Base-by-base conservation (phyloP, 768 basidiomycete species). In the Rhizopogon vesiculosus region DNA sequence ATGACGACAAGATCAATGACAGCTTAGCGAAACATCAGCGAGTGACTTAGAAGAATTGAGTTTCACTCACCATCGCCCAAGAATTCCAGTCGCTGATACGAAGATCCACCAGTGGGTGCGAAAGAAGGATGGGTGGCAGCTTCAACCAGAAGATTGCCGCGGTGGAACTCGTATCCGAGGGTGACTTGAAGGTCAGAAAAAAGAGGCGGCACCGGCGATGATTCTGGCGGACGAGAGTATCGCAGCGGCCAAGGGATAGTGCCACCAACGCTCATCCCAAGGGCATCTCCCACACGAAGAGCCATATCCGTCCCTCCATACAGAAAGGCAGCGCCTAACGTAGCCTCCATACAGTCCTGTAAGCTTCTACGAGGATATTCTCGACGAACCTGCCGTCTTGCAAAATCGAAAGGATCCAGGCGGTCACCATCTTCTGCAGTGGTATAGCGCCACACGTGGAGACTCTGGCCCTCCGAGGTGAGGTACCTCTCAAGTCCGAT, bases 111-210 rank as follows among this genome's bases (percentile, higher is more conserved):
- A 1, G 72, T 71, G 4, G 70, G 66, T 9, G 78, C 74, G 61
- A 89, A 89, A 0, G 90, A 91, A 0, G 92, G 88, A 65, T 96
- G 93, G 0, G 90, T 92, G n/a, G 93, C 70, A 8, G 92, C 91
- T 70, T 93, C 86, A 7, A 88, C 63, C 2, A 95, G 70, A 15
- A 91, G 68, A 46, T 78, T 74, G n/a, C 80, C 78, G 18, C 78
- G 74, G 54, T 77, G 75, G 66, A 94, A 93, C 22, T 72, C 69
- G 61, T 95, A 93, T 1, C 88, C 87, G 42, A 95, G 73, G 22
- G 62, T 70, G 28, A 81, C 77, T 66, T 94, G 82, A 53, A 95
- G 64, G 6, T 69, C 69, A 2, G 62, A 59, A 63, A 89, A 85
- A 42, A 86, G 69, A 0, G 74, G 62, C 0, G 84, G 72, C 16